Base-by-base conservation (phyloP, 139 green algal species). In the Desmodesmus armatus region DNA sequence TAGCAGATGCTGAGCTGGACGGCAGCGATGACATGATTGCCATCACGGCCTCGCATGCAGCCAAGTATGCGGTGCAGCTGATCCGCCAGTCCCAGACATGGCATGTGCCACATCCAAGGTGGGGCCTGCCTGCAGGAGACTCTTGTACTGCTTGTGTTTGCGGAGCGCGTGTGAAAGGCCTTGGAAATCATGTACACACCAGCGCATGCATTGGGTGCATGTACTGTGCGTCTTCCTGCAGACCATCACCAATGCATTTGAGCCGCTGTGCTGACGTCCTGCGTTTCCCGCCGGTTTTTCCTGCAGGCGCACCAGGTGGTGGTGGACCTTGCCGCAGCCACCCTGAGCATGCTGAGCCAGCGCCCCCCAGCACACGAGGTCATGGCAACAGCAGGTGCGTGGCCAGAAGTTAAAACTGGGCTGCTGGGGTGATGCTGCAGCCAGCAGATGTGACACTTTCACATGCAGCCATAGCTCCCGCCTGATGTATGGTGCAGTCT, bases 301-400 rank as follows among this genome's bases (percentile, higher is more conserved):
- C n/a, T 49, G 29, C 78, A 84, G 78, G 78, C 33, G 17, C 63
- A 21, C 55, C 62, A 77, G 41, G 40, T 47, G 1, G 53, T 82
- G 29, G n/a, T 35, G 5, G 82, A 87, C 40, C 82, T 87, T 4
- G 82, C 82, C 15, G 40, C 82, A 23, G 41, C 82, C 11, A 66
- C 82, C 15, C 71, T 87, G 39, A 76, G 71, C 82, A 87, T 76
- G 71, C 58, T 87, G 2, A 76, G 71, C 25, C 82, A 87, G 55
- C 71, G 82, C 43, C 5, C 55, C 1, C 3, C 58, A 33, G 55
- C 82, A 6, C 55, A 87, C 35, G 82, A 87, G 82, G 40, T 51
- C 0, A n/a, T 87, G n/a, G 39, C 44, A 3, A 41, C 47, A 58
- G 60, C 58, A 7, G 82, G 82, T 7, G 60, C 71, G 19, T n/a